Conservation (phyloP, 495 filamentous ascomycete genomes). For the Penicillium lagena region DNA sequence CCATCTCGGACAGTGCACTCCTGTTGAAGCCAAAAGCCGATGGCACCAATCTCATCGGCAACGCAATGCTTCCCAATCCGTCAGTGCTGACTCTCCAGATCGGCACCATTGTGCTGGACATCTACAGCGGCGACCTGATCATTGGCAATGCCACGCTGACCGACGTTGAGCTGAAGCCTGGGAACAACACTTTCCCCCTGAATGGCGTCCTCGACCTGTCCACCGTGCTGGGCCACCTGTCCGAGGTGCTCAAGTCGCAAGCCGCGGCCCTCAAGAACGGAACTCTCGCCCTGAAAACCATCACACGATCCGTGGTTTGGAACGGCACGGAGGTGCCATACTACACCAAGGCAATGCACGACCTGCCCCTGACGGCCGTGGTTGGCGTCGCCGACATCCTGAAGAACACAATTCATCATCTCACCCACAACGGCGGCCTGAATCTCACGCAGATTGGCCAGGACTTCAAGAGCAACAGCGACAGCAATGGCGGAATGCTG, state of each 20-base stretch:
- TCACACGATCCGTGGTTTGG: constrained; percentile 24
- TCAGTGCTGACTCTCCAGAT: constrained; percentile 34
- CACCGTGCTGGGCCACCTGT: constrained; percentile 23
- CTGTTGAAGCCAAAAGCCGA: constrained; percentile 14
- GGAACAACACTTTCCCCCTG: constrained; percentile 50
- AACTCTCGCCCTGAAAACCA: constrained; percentile 22
- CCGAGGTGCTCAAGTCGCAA: constrained; percentile 21
- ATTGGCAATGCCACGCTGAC: constrained; percentile 52
- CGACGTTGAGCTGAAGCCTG: constrained; percentile 53
- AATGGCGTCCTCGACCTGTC: constrained; percentile 29
- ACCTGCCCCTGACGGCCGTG: constrained; percentile 25
- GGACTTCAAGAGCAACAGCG: neutral
- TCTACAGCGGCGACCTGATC: constrained; percentile 23
- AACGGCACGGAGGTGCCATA: constrained; percentile 31
- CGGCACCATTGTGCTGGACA: constrained; percentile 27
- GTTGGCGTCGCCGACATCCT: constrained; percentile 22
- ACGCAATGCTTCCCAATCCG: constrained; percentile 29
- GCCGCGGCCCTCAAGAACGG: constrained; percentile 21
- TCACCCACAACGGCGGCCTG: constrained; percentile 7
- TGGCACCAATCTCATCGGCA: constrained; percentile 30
- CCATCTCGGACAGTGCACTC: constrained; percentile 15
- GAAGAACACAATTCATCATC: constrained; percentile 26
- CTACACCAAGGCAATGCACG: constrained; percentile 33
- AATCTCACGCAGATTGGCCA: neutral
- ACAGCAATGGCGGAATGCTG: neutral